Evolutionary conservation across 495 filamentous ascomycete species (phyloP), one percentile per base, ranked within the genome.

Genomic region (Aspergillus nanangensis): DNA sequence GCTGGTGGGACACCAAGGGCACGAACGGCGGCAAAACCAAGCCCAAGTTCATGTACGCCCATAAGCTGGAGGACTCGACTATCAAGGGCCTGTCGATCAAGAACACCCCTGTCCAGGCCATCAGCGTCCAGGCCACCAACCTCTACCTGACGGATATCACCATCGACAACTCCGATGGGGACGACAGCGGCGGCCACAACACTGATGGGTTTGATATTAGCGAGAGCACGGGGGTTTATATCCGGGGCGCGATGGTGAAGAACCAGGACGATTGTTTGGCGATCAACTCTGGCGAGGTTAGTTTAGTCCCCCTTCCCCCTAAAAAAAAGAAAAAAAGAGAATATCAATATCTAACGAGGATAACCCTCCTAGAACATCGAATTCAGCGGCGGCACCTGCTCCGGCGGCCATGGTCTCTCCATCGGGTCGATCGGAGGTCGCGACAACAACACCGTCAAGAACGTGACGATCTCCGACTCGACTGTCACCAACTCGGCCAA

Each of bases 341-440:
- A n/a, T n/a, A n/a, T n/a, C 8, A 25, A 3, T 37, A 17, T 18
- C 20, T 21, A 18, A 18, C 31, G 24, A 41, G 39, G 14, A 37
- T 35, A 44, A 46, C 11, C 14, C 10, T 18, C 3, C 0, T 35
- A 67, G 69, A 71, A 75, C 54, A 80, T 82, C 51, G 61, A 65
- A 9, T 79, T 82, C 60, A 73, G 69, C 11, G 67, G 71, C n/a
- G 75, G 71, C 14, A 59, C 57, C 42, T 77, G 77, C 66, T 74
- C 67, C 25, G 80, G 80, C 9, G 80, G 81, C n/a, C 81, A 85
- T 58, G 81, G 82, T n/a, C 62, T 86, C 10, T 81, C 77, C 42
- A 84, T 87, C 48, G 83, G 83, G n/a, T 82, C 77, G 14, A 78
- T 87, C 15, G 83, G 83, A 29, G 78, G 77, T 4, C 76, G 80